Evolutionary conservation across 768 basidiomycete species (phyloP), one percentile per base, ranked within the genome.

Genomic region (Sistotremastrum niveocremeum): DNA sequence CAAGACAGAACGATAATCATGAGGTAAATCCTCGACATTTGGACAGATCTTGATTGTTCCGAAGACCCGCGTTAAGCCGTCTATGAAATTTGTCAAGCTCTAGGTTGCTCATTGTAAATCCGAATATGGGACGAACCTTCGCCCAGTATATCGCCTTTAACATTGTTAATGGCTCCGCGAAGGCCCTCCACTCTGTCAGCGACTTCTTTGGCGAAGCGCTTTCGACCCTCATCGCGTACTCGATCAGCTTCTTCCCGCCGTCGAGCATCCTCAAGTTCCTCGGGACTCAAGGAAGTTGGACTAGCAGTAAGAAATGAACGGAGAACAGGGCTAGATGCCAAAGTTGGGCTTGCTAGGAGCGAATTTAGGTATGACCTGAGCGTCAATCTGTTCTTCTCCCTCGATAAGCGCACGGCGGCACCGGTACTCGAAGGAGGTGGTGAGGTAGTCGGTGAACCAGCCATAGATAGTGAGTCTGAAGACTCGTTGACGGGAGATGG

Each of bases 311-410:
- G 67, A 65, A 98, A 99, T 0, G 84, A 85, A 44, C 74, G 73
- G 35, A 97, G 70, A 7, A 97, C 84, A 4, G 88, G 84, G 0
- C 88, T 89, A 39, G 84, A 81, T 4, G 84, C 81, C n/a, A 95
- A 71, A 20, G 70, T 68, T 1, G 79, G 74, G 1, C 77, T 77
- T 28, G 76, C 62, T 46, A 98, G 69, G 31, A 99, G 67, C 1
- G 77, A 62, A 52, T 87, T 84, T n/a, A 99, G 72, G 63, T 97
- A 98, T 0, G 90, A 81, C 12, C 95, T 79, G 11, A 99, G 75
- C 0, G 95, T 98, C 4, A 99, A 69, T 9, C 95, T 71, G 56
- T 99, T 99, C 72, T 91, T 94, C 61, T 99, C 95, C 29, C 95
- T 71, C 1, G 88, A 70, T 20, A 94, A 70, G 34, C 78, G 77